Evolutionary conservation across 2,329 filamentous ascomycete genomes (phyloP).

Genomic region (Monilinia aucupariae): DNA sequence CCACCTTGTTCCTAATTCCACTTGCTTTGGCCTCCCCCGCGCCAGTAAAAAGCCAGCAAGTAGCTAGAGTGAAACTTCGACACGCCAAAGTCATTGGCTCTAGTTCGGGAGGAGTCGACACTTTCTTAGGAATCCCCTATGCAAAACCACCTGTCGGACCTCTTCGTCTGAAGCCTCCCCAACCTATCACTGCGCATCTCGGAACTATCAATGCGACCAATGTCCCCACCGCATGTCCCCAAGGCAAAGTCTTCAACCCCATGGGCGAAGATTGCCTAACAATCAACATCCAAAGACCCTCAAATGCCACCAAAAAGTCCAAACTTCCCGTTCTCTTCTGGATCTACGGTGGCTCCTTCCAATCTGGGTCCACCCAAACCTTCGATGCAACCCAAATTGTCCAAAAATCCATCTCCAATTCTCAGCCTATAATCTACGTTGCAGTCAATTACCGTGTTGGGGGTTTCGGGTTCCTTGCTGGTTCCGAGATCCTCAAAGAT

Average conservation of each 20-base stretch:
- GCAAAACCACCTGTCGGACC: conserved; percentile 40
- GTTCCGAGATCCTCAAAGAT: conserved; percentile 45
- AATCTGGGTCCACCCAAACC: conserved; percentile 43
- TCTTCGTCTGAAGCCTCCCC: conserved; percentile 41
- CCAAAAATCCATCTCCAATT: conserved; percentile 56
- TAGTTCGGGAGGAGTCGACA: background rate
- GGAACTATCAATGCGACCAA: conserved; percentile 29
- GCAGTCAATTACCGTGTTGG: conserved; percentile 60
- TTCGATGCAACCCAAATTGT: conserved; percentile 49
- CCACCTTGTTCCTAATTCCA: background rate
- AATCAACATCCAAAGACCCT: conserved; percentile 37
- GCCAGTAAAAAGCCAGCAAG: background rate
- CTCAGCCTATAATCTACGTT: conserved; percentile 51
- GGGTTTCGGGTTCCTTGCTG: conserved; percentile 63
- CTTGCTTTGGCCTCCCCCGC: background rate
- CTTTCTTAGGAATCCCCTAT: conserved; percentile 35
- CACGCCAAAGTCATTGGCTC: background rate
- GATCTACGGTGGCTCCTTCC: conserved; percentile 32
- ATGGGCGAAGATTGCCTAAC: conserved; percentile 37
- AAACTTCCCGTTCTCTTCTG: conserved; percentile 41
- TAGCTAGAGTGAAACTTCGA: conserved; percentile 1
- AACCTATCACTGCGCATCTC: conserved; percentile 24
- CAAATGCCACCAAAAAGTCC: conserved; percentile 45
- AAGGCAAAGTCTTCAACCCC: conserved; percentile 18
- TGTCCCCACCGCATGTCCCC: conserved; percentile 35